phyloP scores from a whole-genome alignment of 768 basidiomycete genomes.

The Trametes sanguinea region DNA sequence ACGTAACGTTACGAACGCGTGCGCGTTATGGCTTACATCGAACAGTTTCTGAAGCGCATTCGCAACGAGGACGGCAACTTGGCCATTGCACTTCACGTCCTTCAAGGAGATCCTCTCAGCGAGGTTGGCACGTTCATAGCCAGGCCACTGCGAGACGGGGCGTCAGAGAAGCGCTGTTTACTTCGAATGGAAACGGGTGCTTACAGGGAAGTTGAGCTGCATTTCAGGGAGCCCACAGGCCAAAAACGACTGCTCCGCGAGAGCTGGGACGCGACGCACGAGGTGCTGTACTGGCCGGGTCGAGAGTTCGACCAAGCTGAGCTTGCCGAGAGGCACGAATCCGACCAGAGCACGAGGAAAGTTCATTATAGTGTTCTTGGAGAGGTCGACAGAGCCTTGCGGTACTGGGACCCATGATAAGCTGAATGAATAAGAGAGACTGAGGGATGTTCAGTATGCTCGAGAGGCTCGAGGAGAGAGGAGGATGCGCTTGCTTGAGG shows the following conservation, averaged over 20 bases:
- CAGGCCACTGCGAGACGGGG: conserved; percentile 1
- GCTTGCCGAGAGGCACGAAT: too few species aligned
- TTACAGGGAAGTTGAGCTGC: background rate
- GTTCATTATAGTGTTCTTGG: background rate
- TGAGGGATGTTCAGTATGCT: background rate
- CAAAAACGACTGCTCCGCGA: background rate
- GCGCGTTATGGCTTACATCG: too few species aligned
- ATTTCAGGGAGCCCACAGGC: background rate
- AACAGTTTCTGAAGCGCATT: background rate
- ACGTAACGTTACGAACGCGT: background rate
- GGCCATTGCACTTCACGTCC: background rate
- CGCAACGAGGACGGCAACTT: background rate
- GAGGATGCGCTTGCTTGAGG: background rate
- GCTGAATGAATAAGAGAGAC: background rate
- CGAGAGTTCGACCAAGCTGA: background rate
- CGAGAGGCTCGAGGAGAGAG: background rate
- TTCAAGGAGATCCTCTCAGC: background rate
- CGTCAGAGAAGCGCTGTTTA: background rate
- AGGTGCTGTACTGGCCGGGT: background rate
- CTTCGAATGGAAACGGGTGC: background rate
- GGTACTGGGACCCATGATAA: too few species aligned
- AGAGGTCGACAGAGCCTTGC: too few species aligned
- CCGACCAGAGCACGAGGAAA: too few species aligned
- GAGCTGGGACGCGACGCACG: too few species aligned
- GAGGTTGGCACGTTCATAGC: background rate